Conservation (phyloP, 106 monocot genomes). For the Acorus calamus region DNA sequence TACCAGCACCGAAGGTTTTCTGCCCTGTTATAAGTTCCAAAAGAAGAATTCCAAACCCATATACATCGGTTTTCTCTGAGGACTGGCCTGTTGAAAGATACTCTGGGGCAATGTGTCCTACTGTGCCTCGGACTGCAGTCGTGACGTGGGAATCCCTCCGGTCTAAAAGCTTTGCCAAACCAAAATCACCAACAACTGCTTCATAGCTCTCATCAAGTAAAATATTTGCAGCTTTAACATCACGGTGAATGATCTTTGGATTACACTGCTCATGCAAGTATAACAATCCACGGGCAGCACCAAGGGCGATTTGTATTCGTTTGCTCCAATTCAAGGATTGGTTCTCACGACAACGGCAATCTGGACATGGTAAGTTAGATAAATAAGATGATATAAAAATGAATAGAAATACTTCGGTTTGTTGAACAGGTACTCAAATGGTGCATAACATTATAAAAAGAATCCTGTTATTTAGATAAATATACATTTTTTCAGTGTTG, state of each 20-base stretch:
- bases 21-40: slow-evolving; percentile 73
- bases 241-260: slow-evolving; percentile 93
- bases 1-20: slow-evolving; percentile 42
- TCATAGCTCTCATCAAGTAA: slow-evolving; percentile 81
- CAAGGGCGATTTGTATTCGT: slow-evolving; percentile 71
- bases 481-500: no score
- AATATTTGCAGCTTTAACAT: slow-evolving; percentile 97
- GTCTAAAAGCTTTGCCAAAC: slow-evolving; percentile 88
- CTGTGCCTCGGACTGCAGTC: slow-evolving; percentile 85
- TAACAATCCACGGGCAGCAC: slow-evolving; percentile 79
- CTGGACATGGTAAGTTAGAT: slow-evolving; percentile 21
- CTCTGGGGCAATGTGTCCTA: slow-evolving; percentile 92
- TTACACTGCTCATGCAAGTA: slow-evolving; percentile 97
- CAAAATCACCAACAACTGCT: slow-evolving; percentile 94
- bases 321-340: slow-evolving; percentile 75
- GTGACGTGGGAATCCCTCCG: slow-evolving; percentile 89
- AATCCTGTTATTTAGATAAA: no score
- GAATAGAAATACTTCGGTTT: no score
- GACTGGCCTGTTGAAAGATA: slow-evolving; percentile 93
- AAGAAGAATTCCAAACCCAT: slow-evolving; percentile 86
- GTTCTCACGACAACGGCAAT: slow-evolving; percentile 27
- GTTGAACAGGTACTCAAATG: background rate
- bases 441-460: background rate
- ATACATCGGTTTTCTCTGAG: slow-evolving; percentile 98
- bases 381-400: no score